A percentile compares a stretch with the other conserved stretches of the same genome.
phyloP scores from a whole-genome alignment of 2,329 filamentous ascomycete genomes.

The Scedosporium minutisporum region DNA sequence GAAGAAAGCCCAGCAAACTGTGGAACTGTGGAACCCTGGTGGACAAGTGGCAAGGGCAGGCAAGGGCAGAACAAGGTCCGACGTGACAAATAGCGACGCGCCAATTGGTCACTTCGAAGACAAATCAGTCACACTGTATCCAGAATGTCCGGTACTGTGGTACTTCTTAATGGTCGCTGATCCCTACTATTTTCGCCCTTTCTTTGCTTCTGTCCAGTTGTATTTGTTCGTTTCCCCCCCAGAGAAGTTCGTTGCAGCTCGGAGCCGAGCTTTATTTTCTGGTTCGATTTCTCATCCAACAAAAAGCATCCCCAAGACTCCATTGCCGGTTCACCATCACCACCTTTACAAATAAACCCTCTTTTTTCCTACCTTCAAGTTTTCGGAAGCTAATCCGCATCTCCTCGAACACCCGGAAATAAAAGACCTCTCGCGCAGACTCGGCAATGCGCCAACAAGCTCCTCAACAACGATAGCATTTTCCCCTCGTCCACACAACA shows the following conservation, averaged over 20 bases:
- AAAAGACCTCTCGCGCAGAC: neutral
- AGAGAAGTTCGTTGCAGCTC: neutral
- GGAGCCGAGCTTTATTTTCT: neutral
- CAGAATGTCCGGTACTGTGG: no score
- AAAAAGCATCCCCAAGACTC: neutral
- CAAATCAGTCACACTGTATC: neutral
- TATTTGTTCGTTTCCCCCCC: no score
- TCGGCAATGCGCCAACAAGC: neutral
- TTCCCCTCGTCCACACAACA: neutral
- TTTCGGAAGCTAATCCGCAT: neutral
- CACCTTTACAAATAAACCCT: neutral
- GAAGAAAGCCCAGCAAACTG: no score
- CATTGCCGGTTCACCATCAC: no score
- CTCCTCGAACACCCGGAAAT: neutral
- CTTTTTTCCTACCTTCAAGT: neutral
- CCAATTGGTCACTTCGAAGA: neutral
- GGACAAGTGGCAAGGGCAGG: neutral
- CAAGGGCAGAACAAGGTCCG: neutral
- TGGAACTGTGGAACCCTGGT: neutral
- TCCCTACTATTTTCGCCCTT: neutral
- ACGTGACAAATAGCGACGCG: neutral
- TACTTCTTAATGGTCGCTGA: no score
- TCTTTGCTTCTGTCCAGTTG: neutral
- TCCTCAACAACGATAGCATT: neutral
- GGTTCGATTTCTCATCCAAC: neutral